Percentiles rank a stretch among this genome's conserved stretches.
Evolutionary conservation across 257 asterid species (phyloP).

Genomic region (Jacaranda mimosifolia): DNA sequence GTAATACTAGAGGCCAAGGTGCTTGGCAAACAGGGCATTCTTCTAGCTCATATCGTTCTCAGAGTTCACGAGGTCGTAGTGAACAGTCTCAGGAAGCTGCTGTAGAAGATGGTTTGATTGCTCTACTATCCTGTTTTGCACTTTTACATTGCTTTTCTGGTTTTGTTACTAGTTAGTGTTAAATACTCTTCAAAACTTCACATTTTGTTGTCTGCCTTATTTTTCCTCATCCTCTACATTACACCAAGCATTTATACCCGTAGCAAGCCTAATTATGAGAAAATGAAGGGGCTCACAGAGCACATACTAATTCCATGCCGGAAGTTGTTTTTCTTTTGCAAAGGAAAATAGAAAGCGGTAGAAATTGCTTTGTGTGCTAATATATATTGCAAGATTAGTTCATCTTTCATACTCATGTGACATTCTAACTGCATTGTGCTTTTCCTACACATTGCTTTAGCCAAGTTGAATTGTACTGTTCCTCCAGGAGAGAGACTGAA

Average conservation of each 20-base stretch:
- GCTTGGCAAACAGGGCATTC: conserved; percentile 73
- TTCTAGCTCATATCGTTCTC: conserved; percentile 58
- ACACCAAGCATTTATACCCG: background rate
- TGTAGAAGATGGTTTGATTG: conserved; percentile 61
- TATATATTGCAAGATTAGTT: conserved; percentile 1
- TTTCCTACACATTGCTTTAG: conserved; percentile 24
- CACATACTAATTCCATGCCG: background rate
- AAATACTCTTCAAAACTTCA: background rate
- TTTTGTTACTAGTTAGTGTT: conserved; percentile 25
- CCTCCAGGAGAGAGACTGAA: conserved; percentile 1
- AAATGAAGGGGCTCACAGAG: background rate
- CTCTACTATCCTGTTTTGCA: conserved; percentile 29
- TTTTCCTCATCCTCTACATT: background rate
- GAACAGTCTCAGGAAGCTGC: conserved; percentile 53
- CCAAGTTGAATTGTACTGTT: conserved; percentile 5
- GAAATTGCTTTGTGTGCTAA: conserved; percentile 13
- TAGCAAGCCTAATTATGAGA: conserved; percentile 8
- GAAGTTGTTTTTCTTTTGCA: background rate
- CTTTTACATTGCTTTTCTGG: conserved; percentile 10
- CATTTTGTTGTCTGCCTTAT: background rate
- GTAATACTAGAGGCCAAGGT: conserved; percentile 63
- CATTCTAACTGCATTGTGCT: background rate
- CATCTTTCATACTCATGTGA: conserved; percentile 7
- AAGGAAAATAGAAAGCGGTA: background rate
- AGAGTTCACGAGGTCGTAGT: conserved; percentile 57